phyloP scores from a whole-genome alignment of 2,329 filamentous ascomycete species.

The Diplodia corticola region DNA sequence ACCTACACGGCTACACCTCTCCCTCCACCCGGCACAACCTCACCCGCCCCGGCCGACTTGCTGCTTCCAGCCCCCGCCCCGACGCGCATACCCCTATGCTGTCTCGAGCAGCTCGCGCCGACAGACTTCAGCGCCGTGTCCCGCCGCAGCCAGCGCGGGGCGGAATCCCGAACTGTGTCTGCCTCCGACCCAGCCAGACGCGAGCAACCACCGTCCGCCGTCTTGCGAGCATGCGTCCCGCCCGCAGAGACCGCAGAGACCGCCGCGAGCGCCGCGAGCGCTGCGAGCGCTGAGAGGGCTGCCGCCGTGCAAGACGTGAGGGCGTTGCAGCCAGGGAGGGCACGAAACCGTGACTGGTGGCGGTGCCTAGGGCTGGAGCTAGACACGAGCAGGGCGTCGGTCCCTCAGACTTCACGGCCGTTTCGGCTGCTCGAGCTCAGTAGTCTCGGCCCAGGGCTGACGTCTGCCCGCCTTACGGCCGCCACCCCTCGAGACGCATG shows the following conservation, averaged over 20 bases:
- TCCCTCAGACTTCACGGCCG: neutral
- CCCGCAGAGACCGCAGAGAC: neutral
- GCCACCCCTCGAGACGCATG: neutral
- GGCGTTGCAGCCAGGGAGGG: neutral
- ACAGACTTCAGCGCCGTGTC: conserved; percentile 17
- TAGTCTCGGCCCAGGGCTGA: neutral
- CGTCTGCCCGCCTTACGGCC: conserved; percentile 4
- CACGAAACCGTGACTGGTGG: neutral
- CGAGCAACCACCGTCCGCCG: neutral
- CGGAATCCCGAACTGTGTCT: neutral
- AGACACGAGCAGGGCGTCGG: neutral
- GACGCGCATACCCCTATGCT: neutral
- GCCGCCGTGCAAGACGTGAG: no score
- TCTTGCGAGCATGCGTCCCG: neutral
- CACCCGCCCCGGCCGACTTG: neutral
- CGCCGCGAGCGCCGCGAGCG: neutral
- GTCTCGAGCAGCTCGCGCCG: conserved; percentile 13
- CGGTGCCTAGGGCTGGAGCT: neutral
- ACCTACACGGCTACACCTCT: no score
- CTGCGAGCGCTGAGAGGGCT: neutral
- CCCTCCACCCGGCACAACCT: neutral
- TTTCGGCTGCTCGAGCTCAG: neutral
- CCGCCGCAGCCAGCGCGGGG: neutral
- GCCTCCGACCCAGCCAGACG: neutral
- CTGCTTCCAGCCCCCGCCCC: conserved; percentile 14